A percentile compares a stretch with the other conserved stretches of the same genome.
phyloP scores from a whole-genome alignment of 139 green algal species.

The Diplosphaera chodatii region DNA sequence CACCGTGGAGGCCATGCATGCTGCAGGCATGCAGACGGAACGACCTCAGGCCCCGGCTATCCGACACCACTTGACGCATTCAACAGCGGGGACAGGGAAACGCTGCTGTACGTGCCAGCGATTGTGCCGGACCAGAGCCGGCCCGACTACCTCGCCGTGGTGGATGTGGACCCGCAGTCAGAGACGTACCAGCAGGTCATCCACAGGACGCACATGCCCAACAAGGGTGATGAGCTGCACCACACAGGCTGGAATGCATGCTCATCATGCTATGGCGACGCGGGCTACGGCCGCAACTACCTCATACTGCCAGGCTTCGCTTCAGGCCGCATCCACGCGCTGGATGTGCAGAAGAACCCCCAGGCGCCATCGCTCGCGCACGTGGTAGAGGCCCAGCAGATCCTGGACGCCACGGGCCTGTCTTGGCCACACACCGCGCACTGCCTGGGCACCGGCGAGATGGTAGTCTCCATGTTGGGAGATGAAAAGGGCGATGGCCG shows the following conservation, averaged over 20 bases:
- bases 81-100: constrained; percentile 39
- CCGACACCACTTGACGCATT: constrained; percentile 36
- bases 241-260: constrained; percentile 81
- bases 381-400: constrained; percentile 47
- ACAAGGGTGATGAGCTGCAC: constrained; percentile 76
- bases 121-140: constrained; percentile 32
- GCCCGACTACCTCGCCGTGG: constrained; percentile 68
- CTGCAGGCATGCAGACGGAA: background rate
- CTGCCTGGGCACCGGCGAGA: constrained; percentile 55
- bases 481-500: constrained; percentile 46
- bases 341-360: constrained; percentile 53
- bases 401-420: constrained; percentile 41
- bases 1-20: background rate
- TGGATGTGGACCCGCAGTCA: constrained; percentile 51
- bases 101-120: constrained; percentile 59
- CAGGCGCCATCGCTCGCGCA: constrained; percentile 44
- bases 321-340: constrained; percentile 25
- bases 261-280: constrained; percentile 57
- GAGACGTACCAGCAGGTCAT: constrained; percentile 58
- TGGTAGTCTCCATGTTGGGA: constrained; percentile 49
- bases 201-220: constrained; percentile 52
- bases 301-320: constrained; percentile 57
- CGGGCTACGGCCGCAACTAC: constrained; percentile 31
- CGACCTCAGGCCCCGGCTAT: background rate
- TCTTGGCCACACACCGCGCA: constrained; percentile 61